Conservation (phyloP, 106 monocot genomes). For the Dactylorhiza incarnata region DNA sequence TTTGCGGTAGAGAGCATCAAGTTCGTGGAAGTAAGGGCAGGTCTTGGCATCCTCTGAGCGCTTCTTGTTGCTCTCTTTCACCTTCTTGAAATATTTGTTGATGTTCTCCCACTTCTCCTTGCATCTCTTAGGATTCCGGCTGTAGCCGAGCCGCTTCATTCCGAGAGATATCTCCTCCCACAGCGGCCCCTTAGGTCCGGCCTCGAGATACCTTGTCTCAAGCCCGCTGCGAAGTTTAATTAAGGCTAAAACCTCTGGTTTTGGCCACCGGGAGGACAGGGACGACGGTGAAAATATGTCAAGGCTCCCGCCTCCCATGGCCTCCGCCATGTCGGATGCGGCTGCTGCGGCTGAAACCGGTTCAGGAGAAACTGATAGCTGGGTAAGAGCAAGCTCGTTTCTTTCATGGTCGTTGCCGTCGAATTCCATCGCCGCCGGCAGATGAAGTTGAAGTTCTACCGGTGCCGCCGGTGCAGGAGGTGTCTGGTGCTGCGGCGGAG, state of each 20-base stretch:
- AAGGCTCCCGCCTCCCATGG: neutral
- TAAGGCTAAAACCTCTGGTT: constrained; percentile 41
- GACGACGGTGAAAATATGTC: neutral
- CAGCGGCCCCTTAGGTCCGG: constrained; percentile 65
- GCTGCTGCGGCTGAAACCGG: neutral
- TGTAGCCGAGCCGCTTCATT: constrained; percentile 54
- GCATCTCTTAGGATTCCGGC: constrained; percentile 67
- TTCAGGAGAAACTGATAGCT: neutral
- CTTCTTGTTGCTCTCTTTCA: constrained; percentile 86
- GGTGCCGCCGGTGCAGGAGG: neutral
- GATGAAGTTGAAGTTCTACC: neutral
- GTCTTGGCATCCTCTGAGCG: constrained; percentile 73
- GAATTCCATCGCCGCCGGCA: neutral
- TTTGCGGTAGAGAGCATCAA: constrained; percentile 68
- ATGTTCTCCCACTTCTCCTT: constrained; percentile 97
- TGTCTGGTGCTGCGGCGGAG: neutral
- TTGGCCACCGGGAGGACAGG: constrained; percentile 49
- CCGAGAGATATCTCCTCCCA: constrained; percentile 74
- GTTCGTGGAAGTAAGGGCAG: constrained; percentile 85
- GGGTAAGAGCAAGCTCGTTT: neutral
- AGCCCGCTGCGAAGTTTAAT: constrained; percentile 45
- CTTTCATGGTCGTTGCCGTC: neutral
- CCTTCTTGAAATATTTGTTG: constrained; percentile 90
- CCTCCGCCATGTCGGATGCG: neutral
- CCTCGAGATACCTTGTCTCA: constrained; percentile 47